Evolutionary conservation across 352 stramenopile species (phyloP).

Genomic region (Phytopythium aichiense): DNA sequence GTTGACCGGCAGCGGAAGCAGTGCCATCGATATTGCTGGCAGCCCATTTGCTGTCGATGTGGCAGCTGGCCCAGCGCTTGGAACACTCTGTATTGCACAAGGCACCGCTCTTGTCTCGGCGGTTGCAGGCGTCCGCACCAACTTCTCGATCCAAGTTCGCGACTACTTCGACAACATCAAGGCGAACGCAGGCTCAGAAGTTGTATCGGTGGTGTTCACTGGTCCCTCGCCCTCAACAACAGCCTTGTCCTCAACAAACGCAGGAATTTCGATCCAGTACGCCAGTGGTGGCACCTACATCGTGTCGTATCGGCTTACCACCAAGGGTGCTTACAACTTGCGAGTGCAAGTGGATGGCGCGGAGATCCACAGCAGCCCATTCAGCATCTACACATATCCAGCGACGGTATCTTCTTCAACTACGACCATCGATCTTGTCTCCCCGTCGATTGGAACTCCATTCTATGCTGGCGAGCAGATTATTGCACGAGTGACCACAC

Average conservation of each 20-base stretch:
- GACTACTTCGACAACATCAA: constrained; percentile 65
- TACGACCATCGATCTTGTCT: constrained; percentile 47
- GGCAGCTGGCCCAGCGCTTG: constrained; percentile 42
- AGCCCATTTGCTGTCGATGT: constrained; percentile 57
- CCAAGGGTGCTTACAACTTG: constrained; percentile 45
- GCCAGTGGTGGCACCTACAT: constrained; percentile 27
- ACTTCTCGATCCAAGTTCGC: constrained; percentile 48
- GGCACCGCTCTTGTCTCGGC: constrained; percentile 46
- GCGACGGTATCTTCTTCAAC: constrained; percentile 31
- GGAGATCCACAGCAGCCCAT: constrained; percentile 39
- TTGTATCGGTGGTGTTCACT: constrained; percentile 28
- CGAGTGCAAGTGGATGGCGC: constrained; percentile 39
- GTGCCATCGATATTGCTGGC: constrained; percentile 20
- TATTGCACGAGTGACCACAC: constrained; percentile 30
- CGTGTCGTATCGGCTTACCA: constrained; percentile 35
- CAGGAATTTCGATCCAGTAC: constrained; percentile 26
- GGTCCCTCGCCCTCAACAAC: constrained; percentile 24
- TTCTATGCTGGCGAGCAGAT: constrained; percentile 29
- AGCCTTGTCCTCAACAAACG: constrained; percentile 11
- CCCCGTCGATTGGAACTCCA: constrained; percentile 17
- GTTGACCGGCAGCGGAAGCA: constrained; percentile 11
- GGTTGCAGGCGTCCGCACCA: constrained; percentile 40
- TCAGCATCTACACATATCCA: constrained; percentile 55
- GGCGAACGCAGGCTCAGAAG: constrained; percentile 46
- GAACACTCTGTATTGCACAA: constrained; percentile 32